Base-by-base conservation (phyloP, 140 eudicot genomes). In the Flaveria floridana region DNA sequence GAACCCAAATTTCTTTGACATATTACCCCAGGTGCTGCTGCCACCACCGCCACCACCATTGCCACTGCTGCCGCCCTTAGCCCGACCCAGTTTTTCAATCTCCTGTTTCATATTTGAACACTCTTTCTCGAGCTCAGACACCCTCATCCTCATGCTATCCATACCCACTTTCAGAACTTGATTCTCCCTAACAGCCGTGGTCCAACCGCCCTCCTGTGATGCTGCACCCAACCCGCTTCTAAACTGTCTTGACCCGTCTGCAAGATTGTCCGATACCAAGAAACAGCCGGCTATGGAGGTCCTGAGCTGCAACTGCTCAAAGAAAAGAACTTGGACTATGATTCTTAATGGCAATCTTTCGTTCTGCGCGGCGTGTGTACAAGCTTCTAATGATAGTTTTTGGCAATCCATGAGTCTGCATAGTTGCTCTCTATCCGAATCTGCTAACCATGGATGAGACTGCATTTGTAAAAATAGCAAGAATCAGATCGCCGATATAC, bases 361-460 rank as follows among this genome's bases (percentile, higher is more conserved):
- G 26, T 94, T 94, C 58, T 94, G 97, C 5, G 99, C 99, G 10
- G 97, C 99, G 6, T 94, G 97, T 8, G 99, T 94, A 85, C 97
- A 90, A n/a, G 99, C 99, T 85, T 94, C 99, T 57, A 94, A 80
- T 34, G 99, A 94, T 57, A 94, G 96, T 73, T 94, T 94, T 61
- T 91, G 99, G 87, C 96, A 94, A 79, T 94, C 99, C 87, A 94
- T 87, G 52, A 94, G 87, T 78, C 96, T 77, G 89, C 96, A 90
- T 61, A 94, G 91, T 69, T 91, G 89, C 78, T 94, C 99, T 88
- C 91, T 75, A 63, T 91, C 99, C 0, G 90, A 53, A 47, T 94
- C 99, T 5, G 95, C 82, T 74, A 91, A 77, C 96, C 97, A 94
- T n/a, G 97, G 95, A 73, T 94, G 99, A 15, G 99, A 90, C 99